A percentile compares a stretch with the other conserved stretches of the same genome.
phyloP scores from a whole-genome alignment of 768 basidiomycete genomes.

The Floccularia luteovirens region DNA sequence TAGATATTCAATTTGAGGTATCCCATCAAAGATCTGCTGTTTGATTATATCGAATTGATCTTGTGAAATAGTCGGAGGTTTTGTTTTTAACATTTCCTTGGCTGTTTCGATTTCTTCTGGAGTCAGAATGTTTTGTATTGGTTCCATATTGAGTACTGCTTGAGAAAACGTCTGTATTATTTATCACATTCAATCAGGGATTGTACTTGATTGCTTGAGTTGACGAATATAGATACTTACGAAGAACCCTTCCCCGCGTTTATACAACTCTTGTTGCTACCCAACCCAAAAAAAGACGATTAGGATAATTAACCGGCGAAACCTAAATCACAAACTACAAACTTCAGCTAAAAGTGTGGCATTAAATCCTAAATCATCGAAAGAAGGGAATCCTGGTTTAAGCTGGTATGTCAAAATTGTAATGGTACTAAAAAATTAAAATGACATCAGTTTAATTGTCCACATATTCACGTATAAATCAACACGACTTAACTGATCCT shows the following conservation, averaged over 20 bases:
- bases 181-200: background rate
- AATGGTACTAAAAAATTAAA: constrained; percentile 12
- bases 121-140: constrained; percentile 17
- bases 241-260: constrained; percentile 18
- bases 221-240: constrained; percentile 9
- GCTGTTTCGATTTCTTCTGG: constrained; percentile 14
- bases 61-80: constrained; percentile 19
- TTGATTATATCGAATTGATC: constrained; percentile 19
- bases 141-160: constrained; percentile 17
- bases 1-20: constrained; percentile 21
- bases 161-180: constrained; percentile 21
- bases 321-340: background rate
- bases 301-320: background rate
- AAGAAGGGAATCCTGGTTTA: constrained; percentile 18
- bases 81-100: constrained; percentile 12
- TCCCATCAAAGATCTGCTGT: constrained; percentile 14
- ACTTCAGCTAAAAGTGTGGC: constrained; percentile 18
- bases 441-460: background rate
- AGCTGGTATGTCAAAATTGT: constrained; percentile 21
- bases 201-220: background rate
- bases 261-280: constrained; percentile 21
- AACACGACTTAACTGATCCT: constrained; percentile 17
- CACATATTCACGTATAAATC: background rate
- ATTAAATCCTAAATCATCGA: constrained; percentile 21
- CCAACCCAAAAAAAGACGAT: too few species aligned